Percentiles rank a stretch among this genome's conserved stretches.
phyloP scores from a whole-genome alignment of 2,329 filamentous ascomycete genomes.

The Fonsecaea erecta region DNA sequence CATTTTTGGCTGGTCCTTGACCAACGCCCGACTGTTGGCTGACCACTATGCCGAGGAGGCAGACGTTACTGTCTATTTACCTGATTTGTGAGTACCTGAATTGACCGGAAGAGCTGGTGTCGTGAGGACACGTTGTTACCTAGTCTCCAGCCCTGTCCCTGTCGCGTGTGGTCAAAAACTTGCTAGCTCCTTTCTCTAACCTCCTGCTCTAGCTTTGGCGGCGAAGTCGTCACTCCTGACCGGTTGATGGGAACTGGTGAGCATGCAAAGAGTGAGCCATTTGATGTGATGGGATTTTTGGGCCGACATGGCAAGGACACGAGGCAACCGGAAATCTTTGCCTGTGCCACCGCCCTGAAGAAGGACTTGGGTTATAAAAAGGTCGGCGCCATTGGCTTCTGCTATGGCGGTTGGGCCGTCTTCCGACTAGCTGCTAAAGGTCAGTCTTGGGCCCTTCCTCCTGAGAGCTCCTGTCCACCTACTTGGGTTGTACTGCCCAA shows the following conservation, averaged over 20 bases:
- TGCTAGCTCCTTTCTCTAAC: background rate
- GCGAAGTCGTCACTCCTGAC: slow-evolving; percentile 43
- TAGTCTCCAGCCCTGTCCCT: background rate
- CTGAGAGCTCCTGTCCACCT: background rate
- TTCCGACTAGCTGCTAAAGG: slow-evolving; percentile 51
- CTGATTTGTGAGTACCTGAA: slow-evolving; percentile 42
- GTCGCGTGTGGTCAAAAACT: background rate
- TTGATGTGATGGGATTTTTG: slow-evolving; percentile 45
- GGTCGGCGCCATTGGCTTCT: slow-evolving; percentile 49
- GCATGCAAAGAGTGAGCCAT: slow-evolving; percentile 36
- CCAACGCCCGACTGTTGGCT: slow-evolving; percentile 52
- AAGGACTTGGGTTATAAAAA: slow-evolving; percentile 48
- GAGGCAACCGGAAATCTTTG: slow-evolving; percentile 49
- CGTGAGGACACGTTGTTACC: background rate
- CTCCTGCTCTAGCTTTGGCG: slow-evolving; percentile 39
- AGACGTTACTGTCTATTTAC: slow-evolving; percentile 52
- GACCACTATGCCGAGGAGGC: slow-evolving; percentile 52
- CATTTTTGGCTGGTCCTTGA: slow-evolving; percentile 54
- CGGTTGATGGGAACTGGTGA: slow-evolving; percentile 36
- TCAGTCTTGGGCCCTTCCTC: background rate
- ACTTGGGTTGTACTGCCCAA: background rate
- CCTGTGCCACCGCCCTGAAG: slow-evolving; percentile 41
- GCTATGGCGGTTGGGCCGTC: slow-evolving; percentile 44
- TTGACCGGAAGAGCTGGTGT: background rate
- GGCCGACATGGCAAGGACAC: slow-evolving; percentile 21